A percentile compares a stretch with the other conserved stretches of the same genome.
phyloP scores from a whole-genome alignment of 75 land plant species.

The Cryptomeria japonica region DNA sequence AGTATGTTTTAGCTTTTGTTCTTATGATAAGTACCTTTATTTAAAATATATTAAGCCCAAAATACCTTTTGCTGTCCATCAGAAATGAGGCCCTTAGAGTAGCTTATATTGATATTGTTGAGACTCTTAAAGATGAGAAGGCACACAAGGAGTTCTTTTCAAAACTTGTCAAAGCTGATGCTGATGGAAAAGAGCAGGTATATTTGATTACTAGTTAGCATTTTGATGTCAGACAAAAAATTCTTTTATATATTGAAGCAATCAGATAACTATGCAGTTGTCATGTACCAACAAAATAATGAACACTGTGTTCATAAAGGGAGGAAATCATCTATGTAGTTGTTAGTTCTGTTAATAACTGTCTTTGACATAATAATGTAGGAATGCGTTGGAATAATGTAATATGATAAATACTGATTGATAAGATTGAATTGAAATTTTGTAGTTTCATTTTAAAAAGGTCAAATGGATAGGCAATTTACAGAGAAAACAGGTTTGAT shows the following conservation, averaged over 20 bases:
- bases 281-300: background rate
- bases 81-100: conserved; percentile 96
- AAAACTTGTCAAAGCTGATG: conserved; percentile 90
- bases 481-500: background rate
- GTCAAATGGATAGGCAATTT: background rate
- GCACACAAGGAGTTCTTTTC: conserved; percentile 68
- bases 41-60: background rate
- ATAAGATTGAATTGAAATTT: background rate
- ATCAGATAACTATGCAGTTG: background rate
- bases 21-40: background rate
- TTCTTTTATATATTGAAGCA: background rate
- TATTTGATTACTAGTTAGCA: background rate
- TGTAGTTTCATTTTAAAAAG: background rate
- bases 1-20: background rate
- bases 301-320: background rate
- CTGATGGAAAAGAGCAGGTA: conserved; percentile 91
- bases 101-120: conserved; percentile 87
- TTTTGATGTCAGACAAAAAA: background rate
- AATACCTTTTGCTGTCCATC: conserved; percentile 9
- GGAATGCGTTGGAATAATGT: background rate
- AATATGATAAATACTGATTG: background rate
- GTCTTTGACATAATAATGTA: background rate
- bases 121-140: conserved; percentile 49
- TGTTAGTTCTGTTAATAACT: background rate
- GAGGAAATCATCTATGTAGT: background rate